A percentile compares a stretch with the other conserved stretches of the same genome.
Conservation (phyloP, 352 stramenopile genomes). For the Globisporangium middletonii region DNA sequence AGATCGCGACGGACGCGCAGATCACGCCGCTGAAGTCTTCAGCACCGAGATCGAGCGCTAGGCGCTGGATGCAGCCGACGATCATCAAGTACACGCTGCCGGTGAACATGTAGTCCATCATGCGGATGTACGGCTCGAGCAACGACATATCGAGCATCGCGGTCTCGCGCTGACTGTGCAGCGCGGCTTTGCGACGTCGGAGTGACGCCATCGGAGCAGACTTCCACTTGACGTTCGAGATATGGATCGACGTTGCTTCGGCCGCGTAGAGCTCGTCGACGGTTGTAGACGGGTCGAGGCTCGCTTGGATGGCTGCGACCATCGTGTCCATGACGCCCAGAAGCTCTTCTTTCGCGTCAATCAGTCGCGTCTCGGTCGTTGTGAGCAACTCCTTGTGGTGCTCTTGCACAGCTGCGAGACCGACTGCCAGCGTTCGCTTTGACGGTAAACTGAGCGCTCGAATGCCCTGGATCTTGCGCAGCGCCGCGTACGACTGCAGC, state of each 20-base stretch:
- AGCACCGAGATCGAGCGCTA: conserved; percentile 25
- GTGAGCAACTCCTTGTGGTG: conserved; percentile 35
- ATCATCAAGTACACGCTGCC: conserved; percentile 70
- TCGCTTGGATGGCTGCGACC: conserved; percentile 36
- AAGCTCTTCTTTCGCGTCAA: conserved; percentile 59
- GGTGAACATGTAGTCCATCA: conserved; percentile 70
- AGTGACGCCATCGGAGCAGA: conserved; percentile 50
- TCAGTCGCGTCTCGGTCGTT: conserved; percentile 46
- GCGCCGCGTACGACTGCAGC: conserved; percentile 24
- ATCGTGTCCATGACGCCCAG: conserved; percentile 42
- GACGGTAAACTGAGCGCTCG: conserved; percentile 31
- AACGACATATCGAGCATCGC: conserved; percentile 39
- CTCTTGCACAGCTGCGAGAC: conserved; percentile 32
- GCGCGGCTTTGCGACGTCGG: conserved; percentile 19
- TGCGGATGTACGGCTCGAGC: conserved; percentile 40
- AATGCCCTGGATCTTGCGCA: conserved; percentile 39
- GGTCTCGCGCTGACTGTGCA: conserved; percentile 34
- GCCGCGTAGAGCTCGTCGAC: conserved; percentile 45
- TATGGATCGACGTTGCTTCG: conserved; percentile 36
- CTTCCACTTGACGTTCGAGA: conserved; percentile 53
- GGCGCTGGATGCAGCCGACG: conserved; percentile 26
- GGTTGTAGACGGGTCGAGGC: conserved; percentile 33
- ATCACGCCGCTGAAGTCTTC: conserved; percentile 37
- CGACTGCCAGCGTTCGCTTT: conserved; percentile 21
- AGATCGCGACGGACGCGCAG: conserved; percentile 44